Conservation (phyloP, 2,329 filamentous ascomycete genomes). For the Cadophora sp. region DNA sequence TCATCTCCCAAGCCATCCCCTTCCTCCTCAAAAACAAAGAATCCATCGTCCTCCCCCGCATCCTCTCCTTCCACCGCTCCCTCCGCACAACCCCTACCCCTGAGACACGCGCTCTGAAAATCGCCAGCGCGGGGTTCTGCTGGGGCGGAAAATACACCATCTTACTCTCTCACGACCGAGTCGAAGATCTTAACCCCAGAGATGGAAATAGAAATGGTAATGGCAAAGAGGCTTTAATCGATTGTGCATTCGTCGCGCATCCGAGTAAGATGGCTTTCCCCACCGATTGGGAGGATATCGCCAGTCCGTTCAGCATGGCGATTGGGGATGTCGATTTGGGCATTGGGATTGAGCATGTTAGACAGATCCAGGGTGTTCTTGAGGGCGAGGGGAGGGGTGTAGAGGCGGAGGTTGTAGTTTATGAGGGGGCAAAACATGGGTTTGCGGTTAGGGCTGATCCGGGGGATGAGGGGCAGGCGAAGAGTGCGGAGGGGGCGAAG, state of each 20-base stretch:
- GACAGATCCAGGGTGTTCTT: conserved; percentile 35
- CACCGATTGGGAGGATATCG: conserved; percentile 51
- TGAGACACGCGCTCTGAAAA: conserved; percentile 40
- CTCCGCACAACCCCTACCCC: conserved; percentile 39
- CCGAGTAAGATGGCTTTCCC: conserved; percentile 56
- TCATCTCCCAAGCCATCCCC: conserved; percentile 25
- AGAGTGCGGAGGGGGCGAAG: conserved; percentile 12
- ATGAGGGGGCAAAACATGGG: conserved; percentile 13
- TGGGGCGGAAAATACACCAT: conserved; percentile 55
- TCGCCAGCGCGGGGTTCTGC: conserved; percentile 52
- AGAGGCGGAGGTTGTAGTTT: conserved; percentile 7
- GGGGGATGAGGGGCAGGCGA: conserved; percentile 4
- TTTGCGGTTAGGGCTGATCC: conserved; percentile 9
- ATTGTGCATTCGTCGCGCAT: conserved; percentile 58
- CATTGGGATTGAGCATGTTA: conserved; percentile 41
- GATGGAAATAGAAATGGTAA: background rate
- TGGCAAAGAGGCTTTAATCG: conserved; percentile 47
- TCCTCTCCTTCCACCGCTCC: conserved; percentile 46
- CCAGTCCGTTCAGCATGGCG: conserved; percentile 54
- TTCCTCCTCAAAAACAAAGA: conserved; percentile 2
- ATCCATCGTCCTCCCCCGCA: conserved; percentile 41
- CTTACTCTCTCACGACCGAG: conserved; percentile 49
- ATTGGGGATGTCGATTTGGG: conserved; percentile 52
- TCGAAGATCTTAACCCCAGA: background rate
- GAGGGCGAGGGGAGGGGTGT: conserved; percentile 35